Evolutionary conservation across 1,139 yeast genomes (phyloP).

Genomic region (Hansenula lynferdii): DNA sequence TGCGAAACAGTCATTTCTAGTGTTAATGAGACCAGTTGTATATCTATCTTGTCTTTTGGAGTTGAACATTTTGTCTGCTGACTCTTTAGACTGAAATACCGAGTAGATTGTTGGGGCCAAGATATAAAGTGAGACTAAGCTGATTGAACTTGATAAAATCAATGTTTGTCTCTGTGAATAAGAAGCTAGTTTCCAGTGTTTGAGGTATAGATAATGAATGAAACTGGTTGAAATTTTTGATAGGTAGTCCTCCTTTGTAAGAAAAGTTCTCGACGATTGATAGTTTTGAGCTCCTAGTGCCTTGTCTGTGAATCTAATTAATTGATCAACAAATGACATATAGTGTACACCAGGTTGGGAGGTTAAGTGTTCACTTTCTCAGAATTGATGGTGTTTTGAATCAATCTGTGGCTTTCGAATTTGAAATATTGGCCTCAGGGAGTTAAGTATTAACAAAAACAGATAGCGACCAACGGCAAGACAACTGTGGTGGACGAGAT

Average conservation of each 20-base stretch:
- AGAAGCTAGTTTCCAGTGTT: constrained; percentile 18
- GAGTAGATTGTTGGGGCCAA: constrained; percentile 23
- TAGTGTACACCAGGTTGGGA: too few species aligned
- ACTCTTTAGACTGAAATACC: constrained; percentile 13
- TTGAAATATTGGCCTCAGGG: too few species aligned
- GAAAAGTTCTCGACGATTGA: not conserved
- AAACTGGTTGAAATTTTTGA: constrained; percentile 6
- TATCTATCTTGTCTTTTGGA: constrained; percentile 61
- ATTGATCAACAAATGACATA: constrained; percentile 4
- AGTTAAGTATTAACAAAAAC: too few species aligned
- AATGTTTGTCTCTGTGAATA: constrained; percentile 11
- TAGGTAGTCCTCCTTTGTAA: constrained; percentile 16
- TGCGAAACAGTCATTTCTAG: constrained; percentile 88
- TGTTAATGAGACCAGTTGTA: constrained; percentile 79
- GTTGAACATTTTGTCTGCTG: constrained; percentile 18
- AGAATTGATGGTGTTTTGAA: not conserved
- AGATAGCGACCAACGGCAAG: too few species aligned
- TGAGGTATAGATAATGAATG: constrained; percentile 13
- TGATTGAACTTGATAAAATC: constrained; percentile 14
- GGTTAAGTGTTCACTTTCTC: too few species aligned
- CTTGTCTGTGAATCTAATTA: not conserved
- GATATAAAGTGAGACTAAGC: constrained; percentile 22
- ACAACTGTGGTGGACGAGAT: too few species aligned
- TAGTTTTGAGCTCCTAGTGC: not conserved
- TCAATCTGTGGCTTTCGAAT: too few species aligned